Conservation (phyloP, 768 basidiomycete genomes). For the Hortiboletus campestris region DNA sequence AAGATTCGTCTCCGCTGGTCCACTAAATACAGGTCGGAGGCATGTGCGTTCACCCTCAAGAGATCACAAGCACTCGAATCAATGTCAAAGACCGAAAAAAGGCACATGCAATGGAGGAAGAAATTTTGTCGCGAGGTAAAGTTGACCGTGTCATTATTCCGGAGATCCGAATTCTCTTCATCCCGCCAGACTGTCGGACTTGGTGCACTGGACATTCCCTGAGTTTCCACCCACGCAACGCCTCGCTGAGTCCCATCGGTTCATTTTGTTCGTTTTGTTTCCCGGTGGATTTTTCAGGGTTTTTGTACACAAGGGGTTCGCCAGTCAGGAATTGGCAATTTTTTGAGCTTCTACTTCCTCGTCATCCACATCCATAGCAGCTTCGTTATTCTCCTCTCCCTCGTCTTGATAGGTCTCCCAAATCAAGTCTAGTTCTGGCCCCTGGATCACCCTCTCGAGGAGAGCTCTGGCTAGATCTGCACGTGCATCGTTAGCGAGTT, state of each 20-base stretch:
- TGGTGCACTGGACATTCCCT: conserved; percentile 15
- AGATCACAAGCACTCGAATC: conserved; percentile 35
- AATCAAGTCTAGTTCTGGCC: conserved; percentile 65
- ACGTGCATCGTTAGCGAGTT: conserved; percentile 4
- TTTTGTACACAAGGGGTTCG: neutral
- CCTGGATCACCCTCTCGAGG: conserved; percentile 66
- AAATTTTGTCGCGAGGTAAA: conserved; percentile 52
- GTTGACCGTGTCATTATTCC: neutral
- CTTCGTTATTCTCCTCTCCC: conserved; percentile 38
- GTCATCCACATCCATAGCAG: conserved; percentile 51
- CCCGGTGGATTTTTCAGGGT: neutral
- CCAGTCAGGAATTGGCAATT: conserved; percentile 17
- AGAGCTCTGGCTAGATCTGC: conserved; percentile 60
- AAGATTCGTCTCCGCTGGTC: conserved; percentile 45
- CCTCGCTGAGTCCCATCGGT: neutral
- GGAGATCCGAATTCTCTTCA: neutral
- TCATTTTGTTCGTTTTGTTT: neutral
- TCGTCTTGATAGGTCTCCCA: conserved; percentile 60
- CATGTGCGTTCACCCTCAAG: conserved; percentile 49
- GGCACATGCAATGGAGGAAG: conserved; percentile 53
- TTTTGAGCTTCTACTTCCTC: conserved; percentile 46
- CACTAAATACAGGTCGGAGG: conserved; percentile 49
- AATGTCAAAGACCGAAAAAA: conserved; percentile 36
- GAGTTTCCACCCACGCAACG: neutral
- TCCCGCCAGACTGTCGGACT: conserved; percentile 18